Evolutionary conservation across 208 protist species (phyloP).

Genomic region (Trypanosoma lewisi): DNA sequence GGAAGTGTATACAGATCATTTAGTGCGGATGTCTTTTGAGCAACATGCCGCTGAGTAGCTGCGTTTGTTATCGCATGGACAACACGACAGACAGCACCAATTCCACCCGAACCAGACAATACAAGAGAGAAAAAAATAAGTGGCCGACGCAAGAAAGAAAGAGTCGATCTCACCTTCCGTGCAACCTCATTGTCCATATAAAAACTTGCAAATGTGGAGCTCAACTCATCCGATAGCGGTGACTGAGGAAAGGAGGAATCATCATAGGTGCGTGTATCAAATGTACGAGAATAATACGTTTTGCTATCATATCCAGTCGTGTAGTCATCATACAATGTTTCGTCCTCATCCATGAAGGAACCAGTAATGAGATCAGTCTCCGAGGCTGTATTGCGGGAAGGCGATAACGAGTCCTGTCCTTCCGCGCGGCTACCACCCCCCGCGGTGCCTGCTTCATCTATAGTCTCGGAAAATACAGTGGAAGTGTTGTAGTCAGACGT

Average conservation of each 20-base stretch:
- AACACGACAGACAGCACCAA: conserved; percentile 42
- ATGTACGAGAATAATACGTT: conserved; percentile 19
- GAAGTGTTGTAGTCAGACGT: conserved; percentile 36
- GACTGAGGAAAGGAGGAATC: conserved; percentile 54
- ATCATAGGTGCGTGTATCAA: conserved; percentile 31
- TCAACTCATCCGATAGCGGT: conserved; percentile 63
- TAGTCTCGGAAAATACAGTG: conserved; percentile 7
- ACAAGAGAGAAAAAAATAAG: conserved; percentile 60
- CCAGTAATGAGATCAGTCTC: conserved; percentile 16
- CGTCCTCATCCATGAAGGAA: conserved; percentile 18
- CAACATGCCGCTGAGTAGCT: neutral
- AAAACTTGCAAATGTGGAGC: conserved; percentile 79
- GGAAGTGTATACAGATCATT: conserved; percentile 23
- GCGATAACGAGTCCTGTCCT: conserved; percentile 8
- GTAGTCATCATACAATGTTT: conserved; percentile 21
- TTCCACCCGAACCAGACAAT: conserved; percentile 39
- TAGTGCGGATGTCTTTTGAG: neutral
- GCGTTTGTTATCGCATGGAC: conserved; percentile 30
- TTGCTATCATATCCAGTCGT: conserved; percentile 30
- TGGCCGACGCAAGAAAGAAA: conserved; percentile 55
- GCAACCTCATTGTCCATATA: conserved; percentile 68
- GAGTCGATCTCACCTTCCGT: conserved; percentile 25
- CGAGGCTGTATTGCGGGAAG: conserved; percentile 16
- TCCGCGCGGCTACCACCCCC: conserved; percentile 1
- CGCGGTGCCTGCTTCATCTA: neutral